Evolutionary conservation across 2,329 filamentous ascomycete genomes (phyloP), one percentile per base, ranked within the genome.

Genomic region (Stagonosporopsis tanaceti): DNA sequence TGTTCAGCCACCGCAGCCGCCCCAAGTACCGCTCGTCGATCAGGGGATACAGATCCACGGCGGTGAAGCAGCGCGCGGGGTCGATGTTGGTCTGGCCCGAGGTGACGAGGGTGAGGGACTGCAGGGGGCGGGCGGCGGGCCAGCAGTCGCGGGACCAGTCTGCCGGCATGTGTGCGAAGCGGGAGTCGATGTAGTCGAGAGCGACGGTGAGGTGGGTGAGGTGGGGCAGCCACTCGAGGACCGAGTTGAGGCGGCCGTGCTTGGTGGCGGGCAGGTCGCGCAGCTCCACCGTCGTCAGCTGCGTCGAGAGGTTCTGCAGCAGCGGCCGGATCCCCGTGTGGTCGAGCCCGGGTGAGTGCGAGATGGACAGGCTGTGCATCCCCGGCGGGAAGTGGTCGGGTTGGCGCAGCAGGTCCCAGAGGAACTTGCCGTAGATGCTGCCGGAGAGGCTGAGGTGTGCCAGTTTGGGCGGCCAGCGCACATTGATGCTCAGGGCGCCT

Each of bases 131-230:
- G 6, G 71, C 56, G 4, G 63, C 50, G 7, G 22, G 17, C 71
- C 69, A 73, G 17, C 50, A 54, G 0, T 27, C 24, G 0, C 64
- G 40, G 0, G 47, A 35, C 47, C 66, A 73, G 20, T 58, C 58
- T 0, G 24, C 3, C 0, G 70, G 70, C 58, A 67, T 62, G 27
- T 63, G 45, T 4, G 64, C 77, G 61, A 82, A 80, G 39, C 77
- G 59, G 8, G 70, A 63, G 72, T 78, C 67, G 48, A 83, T 78
- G 67, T 81, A 82, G 59, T 82, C 80, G 9, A 81, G 71, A 22
- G 78, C 76, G 41, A 82, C 70, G 59, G 75, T 78, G 1, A 83
- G 75, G 22, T 61, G 59, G 2, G 66, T 66, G 2, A 82, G 65
- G 5, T 73, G 62, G 0, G 80, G 79, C 4, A 79, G 73, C 57